Evolutionary conservation across 2,329 filamentous ascomycete genomes (phyloP), one percentile per base, ranked within the genome.

Genomic region (Aspergillus felis): DNA sequence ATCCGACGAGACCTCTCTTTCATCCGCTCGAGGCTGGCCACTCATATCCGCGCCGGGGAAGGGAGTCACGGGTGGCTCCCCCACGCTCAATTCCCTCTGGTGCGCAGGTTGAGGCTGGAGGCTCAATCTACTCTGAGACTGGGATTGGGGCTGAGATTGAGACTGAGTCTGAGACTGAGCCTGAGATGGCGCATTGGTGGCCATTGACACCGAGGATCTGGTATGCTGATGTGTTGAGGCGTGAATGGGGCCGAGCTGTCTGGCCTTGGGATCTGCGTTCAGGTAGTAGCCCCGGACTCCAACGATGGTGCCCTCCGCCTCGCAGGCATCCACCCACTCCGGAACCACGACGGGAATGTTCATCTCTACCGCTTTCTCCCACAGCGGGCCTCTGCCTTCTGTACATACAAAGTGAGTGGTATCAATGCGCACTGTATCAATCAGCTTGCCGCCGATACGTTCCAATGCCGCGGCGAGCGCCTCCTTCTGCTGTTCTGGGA

Each of bases 361-460:
- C 85, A 92, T 95, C 79, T 97, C 93, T 29, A 93, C 88, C 1
- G 94, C 94, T 80, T 94, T 95, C 78, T 99, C 94, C 94, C 94
- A 99, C 12, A 88, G 84, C 52, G 90, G 83, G 32, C 94, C 94
- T 56, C 92, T 82, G 29, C 92, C 92, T 74, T 99, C 94, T 9
- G 91, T 96, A 62, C 93, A 97, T 58, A 99, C 91, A 73, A 99
- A 99, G 76, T 99, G 94, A 17, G 94, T 99, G 0, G 94, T 99
- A 73, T 99, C 94, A 70, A 99, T 97, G 68, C 93, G 85, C 53
- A 97, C 92, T 12, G 84, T 84, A 66, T 97, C 93, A 57, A 91
- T 89, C 62, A 97, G 81, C 80, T 94, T 96, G 60, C 91, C 94
- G 51, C 94, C 94, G 66, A 99, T 96, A 64, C 91, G 84, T 69